Conservation (phyloP, 164 flowering plant genomes). For the Macadamia integrifolia region DNA sequence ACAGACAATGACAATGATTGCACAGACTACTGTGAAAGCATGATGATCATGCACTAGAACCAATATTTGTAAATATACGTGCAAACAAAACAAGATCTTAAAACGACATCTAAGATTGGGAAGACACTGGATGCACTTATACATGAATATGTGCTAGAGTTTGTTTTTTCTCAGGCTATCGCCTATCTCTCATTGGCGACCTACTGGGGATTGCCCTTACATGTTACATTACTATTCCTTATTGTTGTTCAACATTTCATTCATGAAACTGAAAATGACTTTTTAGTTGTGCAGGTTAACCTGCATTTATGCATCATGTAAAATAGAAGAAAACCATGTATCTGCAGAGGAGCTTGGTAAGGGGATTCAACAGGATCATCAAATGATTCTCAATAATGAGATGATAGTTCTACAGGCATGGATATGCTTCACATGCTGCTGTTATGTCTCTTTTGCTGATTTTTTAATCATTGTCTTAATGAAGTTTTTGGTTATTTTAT, state of each 20-base stretch:
- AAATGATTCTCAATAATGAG: slow-evolving; percentile 93
- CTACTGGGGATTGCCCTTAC: neutral
- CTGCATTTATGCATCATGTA: slow-evolving; percentile 93
- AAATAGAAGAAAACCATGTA: slow-evolving; percentile 97
- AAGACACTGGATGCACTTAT: neutral
- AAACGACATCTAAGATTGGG: neutral
- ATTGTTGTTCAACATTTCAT: neutral
- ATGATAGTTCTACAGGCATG: slow-evolving; percentile 97
- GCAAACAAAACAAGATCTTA: no score
- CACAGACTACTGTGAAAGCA: neutral
- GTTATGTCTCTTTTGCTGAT: slow-evolving; percentile 2
- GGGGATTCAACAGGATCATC: slow-evolving; percentile 95
- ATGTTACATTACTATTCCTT: neutral
- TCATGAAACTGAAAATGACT: slow-evolving; percentile 1
- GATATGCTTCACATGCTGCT: slow-evolving; percentile 13
- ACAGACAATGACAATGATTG: neutral
- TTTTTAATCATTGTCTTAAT: neutral
- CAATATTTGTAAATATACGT: neutral
- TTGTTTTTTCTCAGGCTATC: neutral
- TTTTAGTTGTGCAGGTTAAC: slow-evolving; percentile 63
- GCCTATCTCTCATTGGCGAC: neutral
- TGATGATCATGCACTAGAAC: neutral
- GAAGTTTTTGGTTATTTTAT: neutral
- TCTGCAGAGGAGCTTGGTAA: slow-evolving; percentile 99
- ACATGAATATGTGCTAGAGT: no score